Evolutionary conservation across 176 grass and related monocot species (phyloP).

Genomic region (Rhynchospora tenuis): DNA sequence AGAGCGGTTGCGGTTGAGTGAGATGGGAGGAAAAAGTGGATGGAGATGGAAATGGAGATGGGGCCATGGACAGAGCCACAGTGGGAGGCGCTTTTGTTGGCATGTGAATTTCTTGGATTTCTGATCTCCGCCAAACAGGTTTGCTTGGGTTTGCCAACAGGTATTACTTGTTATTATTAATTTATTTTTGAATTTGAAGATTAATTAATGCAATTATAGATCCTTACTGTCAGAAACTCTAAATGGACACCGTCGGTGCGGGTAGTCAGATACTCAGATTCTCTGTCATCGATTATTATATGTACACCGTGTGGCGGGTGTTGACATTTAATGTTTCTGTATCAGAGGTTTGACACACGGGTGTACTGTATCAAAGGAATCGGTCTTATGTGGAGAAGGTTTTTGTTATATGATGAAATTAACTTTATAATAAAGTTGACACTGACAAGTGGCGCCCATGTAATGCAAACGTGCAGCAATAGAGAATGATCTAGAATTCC

Average conservation of each 20-base stretch:
- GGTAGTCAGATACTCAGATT: neutral
- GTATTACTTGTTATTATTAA: neutral
- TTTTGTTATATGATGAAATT: neutral
- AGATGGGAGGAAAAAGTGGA: conserved; percentile 16
- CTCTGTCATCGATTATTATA: neutral
- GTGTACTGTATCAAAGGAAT: neutral
- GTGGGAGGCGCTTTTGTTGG: conserved; percentile 1
- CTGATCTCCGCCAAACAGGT: neutral
- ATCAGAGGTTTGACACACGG: neutral
- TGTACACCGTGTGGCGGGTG: neutral
- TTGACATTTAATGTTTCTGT: neutral
- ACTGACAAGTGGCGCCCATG: conserved; percentile 3
- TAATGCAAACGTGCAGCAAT: neutral
- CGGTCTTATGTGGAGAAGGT: neutral
- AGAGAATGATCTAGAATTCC: neutral
- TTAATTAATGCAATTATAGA: conserved; percentile 13
- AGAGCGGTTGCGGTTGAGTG: conserved; percentile 24
- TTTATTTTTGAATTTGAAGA: conserved; percentile 15
- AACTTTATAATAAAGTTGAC: neutral
- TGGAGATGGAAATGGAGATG: conserved; percentile 11
- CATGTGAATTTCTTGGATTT: neutral
- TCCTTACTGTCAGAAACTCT: neutral
- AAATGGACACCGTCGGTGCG: neutral
- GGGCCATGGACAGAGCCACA: conserved; percentile 18
- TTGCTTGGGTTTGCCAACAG: neutral